Conservation (phyloP, 1,139 yeast genomes). For the Zygoascus meyerae region DNA sequence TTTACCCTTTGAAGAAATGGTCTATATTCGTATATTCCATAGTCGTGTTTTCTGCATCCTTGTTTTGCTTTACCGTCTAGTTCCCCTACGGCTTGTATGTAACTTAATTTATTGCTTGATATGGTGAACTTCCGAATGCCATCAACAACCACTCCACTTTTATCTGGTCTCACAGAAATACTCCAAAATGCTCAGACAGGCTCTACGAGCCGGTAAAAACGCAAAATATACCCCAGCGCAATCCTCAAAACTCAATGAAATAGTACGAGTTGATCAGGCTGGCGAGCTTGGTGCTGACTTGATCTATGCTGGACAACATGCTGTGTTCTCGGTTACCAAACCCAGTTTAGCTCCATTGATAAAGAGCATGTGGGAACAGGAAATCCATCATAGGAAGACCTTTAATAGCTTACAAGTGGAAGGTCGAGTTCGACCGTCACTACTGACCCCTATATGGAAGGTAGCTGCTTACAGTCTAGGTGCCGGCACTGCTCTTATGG, state of each 20-base stretch:
- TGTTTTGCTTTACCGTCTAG: too few relatives aligned
- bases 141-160: background rate
- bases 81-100: too few relatives aligned
- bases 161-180: background rate
- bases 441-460: conserved; percentile 90
- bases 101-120: too few relatives aligned
- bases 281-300: conserved; percentile 98
- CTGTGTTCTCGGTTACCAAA: conserved; percentile 59
- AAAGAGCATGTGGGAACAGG: conserved; percentile 98
- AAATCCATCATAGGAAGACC: conserved; percentile 79
- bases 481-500: conserved; percentile 73
- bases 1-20: too few relatives aligned
- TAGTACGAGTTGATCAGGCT: conserved; percentile 91
- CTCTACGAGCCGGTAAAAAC: conserved; percentile 20
- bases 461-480: conserved; percentile 86
- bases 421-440: conserved; percentile 83
- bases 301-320: conserved; percentile 86
- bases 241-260: conserved; percentile 64
- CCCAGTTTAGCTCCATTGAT: conserved; percentile 61
- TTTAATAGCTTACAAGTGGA: conserved; percentile 71
- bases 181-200: conserved; percentile 19
- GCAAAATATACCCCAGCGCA: conserved; percentile 23
- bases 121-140: too few relatives aligned
- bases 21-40: too few relatives aligned
- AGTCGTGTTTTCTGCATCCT: too few relatives aligned